Conservation (phyloP, 2,329 filamentous ascomycete species). For the Sporothrix curviconia region DNA sequence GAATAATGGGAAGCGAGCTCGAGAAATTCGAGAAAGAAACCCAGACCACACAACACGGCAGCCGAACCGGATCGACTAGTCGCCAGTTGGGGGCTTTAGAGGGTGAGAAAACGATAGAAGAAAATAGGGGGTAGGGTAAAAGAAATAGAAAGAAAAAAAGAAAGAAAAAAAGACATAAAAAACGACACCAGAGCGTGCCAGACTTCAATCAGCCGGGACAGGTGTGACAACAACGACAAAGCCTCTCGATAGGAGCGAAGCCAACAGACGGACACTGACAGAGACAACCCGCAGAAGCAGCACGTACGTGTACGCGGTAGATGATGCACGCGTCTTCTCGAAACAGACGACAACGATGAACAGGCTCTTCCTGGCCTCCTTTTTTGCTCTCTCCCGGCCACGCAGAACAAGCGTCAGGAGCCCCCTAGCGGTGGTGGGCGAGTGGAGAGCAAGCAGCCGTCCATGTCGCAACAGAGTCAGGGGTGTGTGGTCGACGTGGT, state of each 20-base stretch:
- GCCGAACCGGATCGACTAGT: constrained; percentile 5
- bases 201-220: constrained; percentile 8
- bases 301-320: too few species aligned
- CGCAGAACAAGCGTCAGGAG: background rate
- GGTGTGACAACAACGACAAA: constrained; percentile 3
- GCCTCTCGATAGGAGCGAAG: background rate
- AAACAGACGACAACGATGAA: too few species aligned
- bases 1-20: background rate
- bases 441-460: constrained; percentile 3
- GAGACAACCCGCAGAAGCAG: too few species aligned
- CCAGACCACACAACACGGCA: background rate
- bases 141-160: too few species aligned
- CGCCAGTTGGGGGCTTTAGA: background rate
- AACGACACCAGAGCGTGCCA: background rate
- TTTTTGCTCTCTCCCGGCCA: too few species aligned
- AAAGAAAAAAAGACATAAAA: background rate
- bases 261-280: background rate
- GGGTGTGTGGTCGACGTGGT: constrained; percentile 3
- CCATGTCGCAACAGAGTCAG: constrained; percentile 1
- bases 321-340: too few species aligned
- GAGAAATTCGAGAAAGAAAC: constrained; percentile 5
- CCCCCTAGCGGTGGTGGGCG: background rate
- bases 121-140: too few species aligned
- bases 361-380: too few species aligned
- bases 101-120: too few species aligned